A percentile compares a stretch with the other conserved stretches of the same genome.
These are phyloP conservation scores for Pulveroboletus sp. DNA, from an alignment of 768 basidiomycete species.

Conservation along the genomic window DNA sequence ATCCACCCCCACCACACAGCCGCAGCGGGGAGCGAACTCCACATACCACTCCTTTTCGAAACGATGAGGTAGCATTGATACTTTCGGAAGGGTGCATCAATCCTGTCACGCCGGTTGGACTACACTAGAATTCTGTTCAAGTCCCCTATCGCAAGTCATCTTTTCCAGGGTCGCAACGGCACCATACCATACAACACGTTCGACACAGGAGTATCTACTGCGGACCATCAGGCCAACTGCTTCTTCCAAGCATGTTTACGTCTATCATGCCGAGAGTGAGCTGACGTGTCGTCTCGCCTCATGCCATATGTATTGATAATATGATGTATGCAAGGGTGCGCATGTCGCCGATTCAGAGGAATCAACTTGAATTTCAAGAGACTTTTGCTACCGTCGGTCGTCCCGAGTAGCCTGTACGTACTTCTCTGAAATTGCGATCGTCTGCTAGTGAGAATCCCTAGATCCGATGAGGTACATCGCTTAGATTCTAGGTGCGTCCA, in stretches of 20 bases:
- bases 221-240: slow-evolving; percentile 36
- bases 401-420: slow-evolving; percentile 23
- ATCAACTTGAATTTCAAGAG: slow-evolving; percentile 43
- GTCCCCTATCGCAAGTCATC: slow-evolving; percentile 45
- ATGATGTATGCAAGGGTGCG: slow-evolving; percentile 34
- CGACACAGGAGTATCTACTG: slow-evolving; percentile 31
- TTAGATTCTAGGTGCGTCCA: no score
- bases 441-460: slow-evolving; percentile 30
- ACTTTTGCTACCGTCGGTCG: slow-evolving; percentile 31
- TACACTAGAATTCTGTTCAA: no score
- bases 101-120: no score
- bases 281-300: no score
- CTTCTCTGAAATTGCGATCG: slow-evolving; percentile 24
- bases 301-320: slow-evolving; percentile 7
- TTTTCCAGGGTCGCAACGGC: slow-evolving; percentile 45
- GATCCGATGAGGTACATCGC: slow-evolving; percentile 22
- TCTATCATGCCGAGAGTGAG: slow-evolving; percentile 42
- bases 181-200: slow-evolving; percentile 32
- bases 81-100: no score
- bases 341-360: slow-evolving; percentile 44
- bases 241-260: slow-evolving; percentile 41
- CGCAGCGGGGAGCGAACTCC: no score
- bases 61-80: no score
- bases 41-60: no score
- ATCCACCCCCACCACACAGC: no score